These are phyloP conservation scores for Baeospora myosura DNA, from an alignment of 1,284 basidiomycete genomes.

Conservation along the genomic window DNA sequence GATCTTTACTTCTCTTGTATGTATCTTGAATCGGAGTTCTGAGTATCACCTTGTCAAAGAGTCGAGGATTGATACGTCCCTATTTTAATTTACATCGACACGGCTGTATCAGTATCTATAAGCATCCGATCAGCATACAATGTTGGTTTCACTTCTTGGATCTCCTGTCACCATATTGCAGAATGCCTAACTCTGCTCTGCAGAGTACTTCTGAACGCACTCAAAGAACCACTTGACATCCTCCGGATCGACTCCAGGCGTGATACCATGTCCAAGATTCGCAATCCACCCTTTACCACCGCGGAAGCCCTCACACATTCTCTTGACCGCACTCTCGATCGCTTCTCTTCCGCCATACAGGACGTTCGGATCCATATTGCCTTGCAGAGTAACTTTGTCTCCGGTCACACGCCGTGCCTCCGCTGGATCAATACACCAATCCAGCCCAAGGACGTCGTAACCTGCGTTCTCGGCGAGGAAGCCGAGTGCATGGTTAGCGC, in stretches of 20 bases:
- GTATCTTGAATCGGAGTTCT: too few relatives aligned
- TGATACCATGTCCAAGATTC: constrained; percentile 96
- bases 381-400: constrained; percentile 75
- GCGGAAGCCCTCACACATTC: constrained; percentile 76
- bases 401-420: constrained; percentile 60
- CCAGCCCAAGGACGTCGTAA: constrained; percentile 84
- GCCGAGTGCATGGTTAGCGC: constrained; percentile 68
- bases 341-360: constrained; percentile 85
- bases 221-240: constrained; percentile 87
- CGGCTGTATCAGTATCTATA: too few relatives aligned
- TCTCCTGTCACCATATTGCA: constrained; percentile 1
- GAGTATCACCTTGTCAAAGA: too few relatives aligned
- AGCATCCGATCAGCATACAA: neutral
- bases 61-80: too few relatives aligned
- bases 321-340: constrained; percentile 82
- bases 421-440: constrained; percentile 79
- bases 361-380: constrained; percentile 89
- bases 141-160: constrained; percentile 5
- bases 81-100: too few relatives aligned
- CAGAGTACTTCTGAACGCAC: constrained; percentile 82
- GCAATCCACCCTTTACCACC: constrained; percentile 77
- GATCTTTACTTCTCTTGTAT: too few relatives aligned
- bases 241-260: constrained; percentile 90
- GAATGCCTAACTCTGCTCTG: constrained; percentile 7
- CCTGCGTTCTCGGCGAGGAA: constrained; percentile 52